Percentiles rank a stretch among this genome's conserved stretches.
Evolutionary conservation across 805 yeast genomes (phyloP).

Genomic region (Nakazawaea anatomiae): DNA sequence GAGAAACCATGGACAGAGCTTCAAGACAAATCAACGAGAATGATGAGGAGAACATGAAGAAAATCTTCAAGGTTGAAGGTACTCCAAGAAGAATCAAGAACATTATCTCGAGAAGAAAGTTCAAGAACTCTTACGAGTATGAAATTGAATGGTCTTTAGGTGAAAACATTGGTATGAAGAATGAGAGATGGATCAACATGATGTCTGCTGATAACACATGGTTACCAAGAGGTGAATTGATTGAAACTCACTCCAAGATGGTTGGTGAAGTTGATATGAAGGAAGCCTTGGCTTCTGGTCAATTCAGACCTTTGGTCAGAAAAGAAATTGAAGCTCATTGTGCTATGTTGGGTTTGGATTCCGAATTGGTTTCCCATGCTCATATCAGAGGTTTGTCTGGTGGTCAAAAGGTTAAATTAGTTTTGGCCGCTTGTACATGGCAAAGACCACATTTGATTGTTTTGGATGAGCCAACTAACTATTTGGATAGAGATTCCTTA

Average conservation of each 20-base stretch:
- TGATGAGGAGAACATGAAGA: conserved; percentile 98
- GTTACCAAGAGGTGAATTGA: conserved; percentile 98
- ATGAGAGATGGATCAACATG: conserved; percentile 99
- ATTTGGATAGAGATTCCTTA: conserved; percentile 97
- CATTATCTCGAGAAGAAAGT: conserved; percentile 96
- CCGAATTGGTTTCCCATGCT: conserved; percentile 99
- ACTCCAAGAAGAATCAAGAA: conserved; percentile 95
- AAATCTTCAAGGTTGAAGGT: conserved; percentile 98
- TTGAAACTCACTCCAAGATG: conserved; percentile 97
- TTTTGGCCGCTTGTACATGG: conserved; percentile 99
- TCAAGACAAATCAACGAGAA: conserved; percentile 95
- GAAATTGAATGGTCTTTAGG: conserved; percentile 97
- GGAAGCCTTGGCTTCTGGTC: conserved; percentile 99
- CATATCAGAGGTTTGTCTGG: conserved; percentile 99
- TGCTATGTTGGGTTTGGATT: conserved; percentile 95
- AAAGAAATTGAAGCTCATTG: conserved; percentile 99
- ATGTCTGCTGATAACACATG: conserved; percentile 99
- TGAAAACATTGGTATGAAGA: conserved; percentile 98
- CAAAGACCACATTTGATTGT: conserved; percentile 99
- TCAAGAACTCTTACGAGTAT: conserved; percentile 99
- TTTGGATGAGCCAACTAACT: conserved; percentile 99
- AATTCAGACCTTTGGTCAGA: conserved; percentile 99
- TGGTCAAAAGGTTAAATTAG: conserved; percentile 99
- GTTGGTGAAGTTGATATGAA: conserved; percentile 99
- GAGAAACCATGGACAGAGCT: conserved; percentile 99